phyloP scores from a whole-genome alignment of 345 rosid genomes.

The Gossypium turneri region DNA sequence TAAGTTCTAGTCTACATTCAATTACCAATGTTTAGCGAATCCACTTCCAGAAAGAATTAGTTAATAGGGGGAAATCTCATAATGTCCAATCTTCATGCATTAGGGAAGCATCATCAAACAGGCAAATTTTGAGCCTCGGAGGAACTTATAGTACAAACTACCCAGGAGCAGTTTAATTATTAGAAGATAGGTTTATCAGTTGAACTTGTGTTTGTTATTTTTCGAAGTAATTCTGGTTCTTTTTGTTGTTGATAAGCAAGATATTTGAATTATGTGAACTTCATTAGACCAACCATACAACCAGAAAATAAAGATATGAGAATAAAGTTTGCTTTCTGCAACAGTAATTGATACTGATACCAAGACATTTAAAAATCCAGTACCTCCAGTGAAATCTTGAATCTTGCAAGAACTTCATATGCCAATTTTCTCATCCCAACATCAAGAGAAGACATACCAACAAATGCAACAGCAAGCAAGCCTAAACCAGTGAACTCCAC shows the following conservation, averaged over 20 bases:
- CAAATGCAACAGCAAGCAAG: slow-evolving; percentile 83
- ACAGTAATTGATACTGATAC: neutral
- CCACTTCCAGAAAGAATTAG: neutral
- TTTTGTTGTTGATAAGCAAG: too few species aligned
- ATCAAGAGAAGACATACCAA: slow-evolving; percentile 80
- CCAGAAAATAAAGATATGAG: too few species aligned
- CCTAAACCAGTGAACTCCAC: slow-evolving; percentile 79
- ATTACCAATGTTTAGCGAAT: neutral
- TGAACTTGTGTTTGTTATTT: neutral
- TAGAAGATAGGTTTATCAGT: neutral
- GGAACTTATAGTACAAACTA: neutral
- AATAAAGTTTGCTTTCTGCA: neutral
- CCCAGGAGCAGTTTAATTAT: neutral
- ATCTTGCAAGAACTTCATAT: slow-evolving; percentile 64
- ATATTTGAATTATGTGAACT: too few species aligned
- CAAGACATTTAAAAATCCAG: slow-evolving; percentile 9
- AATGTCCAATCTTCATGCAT: neutral
- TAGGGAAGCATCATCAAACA: neutral
- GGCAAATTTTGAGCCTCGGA: neutral
- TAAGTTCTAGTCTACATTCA: neutral
- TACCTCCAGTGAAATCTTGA: slow-evolving; percentile 73
- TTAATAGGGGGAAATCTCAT: neutral
- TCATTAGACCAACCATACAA: too few species aligned
- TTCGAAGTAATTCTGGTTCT: neutral
- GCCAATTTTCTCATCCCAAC: slow-evolving; percentile 74